Conservation (phyloP, 345 rosid species). For the Odontarrhena argentea region DNA sequence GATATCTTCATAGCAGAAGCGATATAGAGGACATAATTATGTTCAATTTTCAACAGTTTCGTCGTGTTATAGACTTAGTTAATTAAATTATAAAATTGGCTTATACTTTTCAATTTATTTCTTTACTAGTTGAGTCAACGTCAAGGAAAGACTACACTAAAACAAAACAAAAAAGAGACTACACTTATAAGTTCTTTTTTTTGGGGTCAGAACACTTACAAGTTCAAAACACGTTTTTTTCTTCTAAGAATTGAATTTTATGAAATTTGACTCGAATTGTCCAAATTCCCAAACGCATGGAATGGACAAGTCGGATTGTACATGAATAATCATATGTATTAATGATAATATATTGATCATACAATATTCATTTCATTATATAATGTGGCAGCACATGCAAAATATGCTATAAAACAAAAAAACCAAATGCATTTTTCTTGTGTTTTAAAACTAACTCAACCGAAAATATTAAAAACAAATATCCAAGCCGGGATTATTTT, state of each 20-base stretch:
- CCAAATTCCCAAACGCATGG: neutral
- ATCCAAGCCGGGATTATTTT: too few relatives aligned
- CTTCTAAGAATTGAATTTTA: neutral
- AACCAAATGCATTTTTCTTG: neutral
- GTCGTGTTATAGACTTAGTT: conserved; percentile 1
- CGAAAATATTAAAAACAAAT: too few relatives aligned
- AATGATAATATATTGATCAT: neutral
- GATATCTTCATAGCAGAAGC: neutral
- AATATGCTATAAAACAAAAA: neutral
- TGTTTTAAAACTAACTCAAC: too few relatives aligned
- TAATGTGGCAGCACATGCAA: conserved; percentile 12
- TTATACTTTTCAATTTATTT: neutral
- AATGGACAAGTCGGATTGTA: neutral
- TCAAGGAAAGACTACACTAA: neutral
- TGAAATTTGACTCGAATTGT: neutral
- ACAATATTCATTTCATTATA: neutral
- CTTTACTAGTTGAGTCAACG: conserved; percentile 6
- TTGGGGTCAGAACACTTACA: too few relatives aligned
- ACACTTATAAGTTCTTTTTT: too few relatives aligned
- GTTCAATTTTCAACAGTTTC: neutral
- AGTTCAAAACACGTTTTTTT: conserved; percentile 16
- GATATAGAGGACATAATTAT: neutral
- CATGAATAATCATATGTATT: neutral
- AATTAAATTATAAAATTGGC: neutral
- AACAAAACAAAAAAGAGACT: too few relatives aligned